Evolutionary conservation across 805 yeast genomes (phyloP), one percentile per base, ranked within the genome.

Genomic region (Wickerhamiella bombiphila): DNA sequence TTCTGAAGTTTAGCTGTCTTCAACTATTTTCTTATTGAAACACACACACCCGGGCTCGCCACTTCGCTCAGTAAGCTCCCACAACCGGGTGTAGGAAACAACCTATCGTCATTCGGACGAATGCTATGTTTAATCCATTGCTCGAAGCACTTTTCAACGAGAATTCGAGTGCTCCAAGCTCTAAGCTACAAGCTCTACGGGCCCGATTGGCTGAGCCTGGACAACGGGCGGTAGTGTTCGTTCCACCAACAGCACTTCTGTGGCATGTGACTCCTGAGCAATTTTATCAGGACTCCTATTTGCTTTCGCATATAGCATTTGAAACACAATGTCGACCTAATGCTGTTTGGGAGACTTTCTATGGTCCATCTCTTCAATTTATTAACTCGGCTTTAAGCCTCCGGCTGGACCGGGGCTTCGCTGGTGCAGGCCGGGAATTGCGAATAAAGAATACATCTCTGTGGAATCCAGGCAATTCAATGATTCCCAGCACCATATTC

Each of bases 71-170:
- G n/a, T n/a, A n/a, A n/a, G n/a, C n/a, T n/a, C n/a, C n/a, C n/a
- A n/a, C n/a, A n/a, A n/a, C n/a, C n/a, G n/a, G n/a, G n/a, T n/a
- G n/a, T n/a, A n/a, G n/a, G n/a, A n/a, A n/a, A n/a, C n/a, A n/a
- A n/a, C n/a, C n/a, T n/a, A n/a, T n/a, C n/a, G n/a, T n/a, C n/a
- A n/a, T n/a, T n/a, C n/a, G n/a, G n/a, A n/a, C n/a, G n/a, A n/a
- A 29, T 22, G 9, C 9, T 19, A 44, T 44, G 48, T 32, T 42
- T 18, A 26, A 47, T 34, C 48, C 51, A 16, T 15, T 50, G 32
- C 40, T 50, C 21, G 31, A 41, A 13, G 52, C 52, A 1, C 29
- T 50, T 11, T 47, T 50, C 35, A 34, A 49, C 22, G 45, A 38
- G 28, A 13, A 36, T 8, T 22, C 42, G 4, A 32, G 37, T 11